Conservation (phyloP, 2,329 filamentous ascomycete genomes). For the Ophiocordyceps camponoti-floridani region DNA sequence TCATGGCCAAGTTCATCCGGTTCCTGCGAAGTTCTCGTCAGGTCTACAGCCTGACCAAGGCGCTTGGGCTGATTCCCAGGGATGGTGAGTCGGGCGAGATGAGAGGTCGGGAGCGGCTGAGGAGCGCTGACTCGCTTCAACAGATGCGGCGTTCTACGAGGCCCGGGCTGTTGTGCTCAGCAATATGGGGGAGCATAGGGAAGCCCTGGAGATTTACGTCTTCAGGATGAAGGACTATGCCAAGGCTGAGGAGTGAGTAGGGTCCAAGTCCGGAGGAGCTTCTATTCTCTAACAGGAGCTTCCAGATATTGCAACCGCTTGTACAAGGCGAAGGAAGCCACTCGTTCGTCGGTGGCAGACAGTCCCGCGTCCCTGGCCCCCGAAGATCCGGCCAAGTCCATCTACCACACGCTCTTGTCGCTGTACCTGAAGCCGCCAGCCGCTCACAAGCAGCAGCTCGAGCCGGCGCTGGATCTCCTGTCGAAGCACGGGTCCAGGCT, state of each 20-base stretch:
- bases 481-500: slow-evolving; percentile 83
- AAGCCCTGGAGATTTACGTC: slow-evolving; percentile 93
- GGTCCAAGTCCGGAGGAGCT: too few species aligned
- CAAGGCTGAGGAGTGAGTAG: slow-evolving; percentile 78
- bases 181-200: slow-evolving; percentile 89
- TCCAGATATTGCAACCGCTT: slow-evolving; percentile 73
- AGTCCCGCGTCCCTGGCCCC: slow-evolving; percentile 15
- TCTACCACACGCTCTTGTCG: slow-evolving; percentile 80
- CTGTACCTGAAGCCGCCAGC: slow-evolving; percentile 73
- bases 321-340: slow-evolving; percentile 41
- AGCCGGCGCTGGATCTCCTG: slow-evolving; percentile 71
- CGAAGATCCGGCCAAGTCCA: slow-evolving; percentile 47
- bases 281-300: background rate
- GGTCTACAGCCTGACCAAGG: slow-evolving; percentile 59
- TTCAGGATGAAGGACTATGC: slow-evolving; percentile 76
- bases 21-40: slow-evolving; percentile 63
- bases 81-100: slow-evolving; percentile 39
- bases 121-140: background rate
- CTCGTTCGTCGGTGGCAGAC: slow-evolving; percentile 15
- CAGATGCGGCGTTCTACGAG: slow-evolving; percentile 76
- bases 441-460: slow-evolving; percentile 53
- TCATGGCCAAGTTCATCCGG: slow-evolving; percentile 48
- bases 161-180: slow-evolving; percentile 78
- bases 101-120: too few species aligned
- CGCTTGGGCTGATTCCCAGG: slow-evolving; percentile 59